Base-by-base conservation (phyloP, 2,329 filamentous ascomycete species). In the Sodiomyces alkalinus region DNA sequence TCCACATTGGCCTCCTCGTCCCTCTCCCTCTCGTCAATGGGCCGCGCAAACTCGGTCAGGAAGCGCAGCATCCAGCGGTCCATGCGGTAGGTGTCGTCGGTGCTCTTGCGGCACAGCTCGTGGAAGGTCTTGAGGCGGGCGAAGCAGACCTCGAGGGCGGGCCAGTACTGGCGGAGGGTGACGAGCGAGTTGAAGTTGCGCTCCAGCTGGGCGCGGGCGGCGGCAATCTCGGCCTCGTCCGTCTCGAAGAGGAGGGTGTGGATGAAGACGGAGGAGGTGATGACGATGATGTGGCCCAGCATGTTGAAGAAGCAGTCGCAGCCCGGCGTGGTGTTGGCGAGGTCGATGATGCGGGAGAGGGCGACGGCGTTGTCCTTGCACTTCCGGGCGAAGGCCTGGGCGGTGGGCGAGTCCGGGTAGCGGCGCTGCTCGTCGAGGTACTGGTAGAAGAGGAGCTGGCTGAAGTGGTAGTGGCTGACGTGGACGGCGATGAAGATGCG, bases 361-460 rank as follows among this genome's bases (percentile, higher is more conserved):
- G 39, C 44, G 0, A 48, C 42, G 1, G 58, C 53, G 30, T 60
- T 50, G 2, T 40, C 31, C 33, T 57, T 56, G 37, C 55, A 60
- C 28, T 49, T 51, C 5, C 47, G 37, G 2, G 55, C 51, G 31
- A 57, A 56, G 9, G 32, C 21, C 14, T 25, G 22, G 2, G 39
- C 31, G 6, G 32, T 30, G n/a, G 26, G 29, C 2, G 33, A 36
- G 8, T 27, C 15, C 3, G 47, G 42, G 24, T 53, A 48, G 10
- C 31, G 35, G 5, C 37, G 36, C 7, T 36, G 38, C 18, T 36
- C 31, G 19, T 46, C 41, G 1, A 63, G 46, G 35, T 58, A 62
- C 28, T 55, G 56, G 33, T 62, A 64, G 40, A 55, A 60, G 5
- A 64, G 48, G n/a, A 63, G 44, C 28, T 59, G 53, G 4, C 50